Percentiles rank a stretch among this genome's conserved stretches.
These are phyloP conservation scores for Brachypodium distachyon DNA, from an alignment of 202 grass and related monocot genomes.

Conservation along the genomic window DNA sequence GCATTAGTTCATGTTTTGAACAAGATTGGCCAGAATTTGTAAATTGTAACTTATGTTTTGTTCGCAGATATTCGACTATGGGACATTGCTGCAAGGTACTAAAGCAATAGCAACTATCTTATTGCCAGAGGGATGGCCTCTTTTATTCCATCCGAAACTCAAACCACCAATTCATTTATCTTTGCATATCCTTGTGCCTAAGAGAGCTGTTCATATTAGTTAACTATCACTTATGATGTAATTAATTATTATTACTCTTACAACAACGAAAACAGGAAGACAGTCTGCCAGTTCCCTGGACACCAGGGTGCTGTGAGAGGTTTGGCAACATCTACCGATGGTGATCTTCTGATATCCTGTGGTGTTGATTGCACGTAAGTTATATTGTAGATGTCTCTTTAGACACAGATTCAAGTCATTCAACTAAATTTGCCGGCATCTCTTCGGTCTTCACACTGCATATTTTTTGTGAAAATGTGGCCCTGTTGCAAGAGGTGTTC, in stretches of 20 bases:
- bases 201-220: not conserved
- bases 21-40: not conserved
- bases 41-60: conserved; percentile 19
- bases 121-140: not conserved
- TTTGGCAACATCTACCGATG: conserved; percentile 76
- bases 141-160: not conserved
- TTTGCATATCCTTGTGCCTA: not conserved
- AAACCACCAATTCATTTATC: not conserved
- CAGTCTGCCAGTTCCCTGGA: conserved; percentile 74
- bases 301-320: conserved; percentile 82
- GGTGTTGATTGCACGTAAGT: conserved; percentile 92
- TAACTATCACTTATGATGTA: not conserved
- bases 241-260: not conserved
- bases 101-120: not conserved
- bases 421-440: not conserved
- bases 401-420: not conserved
- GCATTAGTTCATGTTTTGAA: not conserved
- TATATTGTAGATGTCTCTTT: not conserved
- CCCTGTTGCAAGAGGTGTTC: not conserved
- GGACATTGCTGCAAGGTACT: conserved; percentile 87
- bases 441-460: not conserved
- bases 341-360: conserved; percentile 88
- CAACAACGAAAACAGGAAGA: conserved; percentile 61
- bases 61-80: conserved; percentile 84
- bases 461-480: not conserved